Conservation (phyloP, 139 green algal species). For the Auxenochlorella protothecoides region DNA sequence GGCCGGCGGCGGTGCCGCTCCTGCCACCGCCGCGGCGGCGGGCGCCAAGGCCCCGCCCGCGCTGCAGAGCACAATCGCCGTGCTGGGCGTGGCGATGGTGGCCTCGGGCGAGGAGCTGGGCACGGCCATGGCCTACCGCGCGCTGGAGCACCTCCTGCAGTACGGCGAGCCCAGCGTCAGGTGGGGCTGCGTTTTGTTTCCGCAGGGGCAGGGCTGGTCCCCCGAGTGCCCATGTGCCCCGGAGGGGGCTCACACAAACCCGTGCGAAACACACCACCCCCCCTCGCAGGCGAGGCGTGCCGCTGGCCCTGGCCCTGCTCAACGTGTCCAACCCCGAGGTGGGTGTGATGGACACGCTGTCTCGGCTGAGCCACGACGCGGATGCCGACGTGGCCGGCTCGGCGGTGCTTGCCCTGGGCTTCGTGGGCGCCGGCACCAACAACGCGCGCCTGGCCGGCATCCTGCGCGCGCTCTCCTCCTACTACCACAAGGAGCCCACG, state of each 20-base stretch:
- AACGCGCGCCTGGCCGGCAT: conserved; percentile 78
- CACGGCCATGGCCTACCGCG: conserved; percentile 68
- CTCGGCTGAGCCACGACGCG: conserved; percentile 82
- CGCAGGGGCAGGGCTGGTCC: too few relatives aligned
- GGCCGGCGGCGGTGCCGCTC: too few relatives aligned
- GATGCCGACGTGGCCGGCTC: conserved; percentile 69
- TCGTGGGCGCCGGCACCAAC: conserved; percentile 95
- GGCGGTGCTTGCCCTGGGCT: conserved; percentile 78
- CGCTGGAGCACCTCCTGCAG: conserved; percentile 92
- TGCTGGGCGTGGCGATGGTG: conserved; percentile 84
- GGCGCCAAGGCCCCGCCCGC: too few relatives aligned
- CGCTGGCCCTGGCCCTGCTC: conserved; percentile 83
- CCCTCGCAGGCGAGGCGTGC: conserved; percentile 58
- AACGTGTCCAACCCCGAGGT: conserved; percentile 78
- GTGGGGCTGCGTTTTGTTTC: background rate
- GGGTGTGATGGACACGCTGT: conserved; percentile 81
- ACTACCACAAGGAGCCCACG: conserved; percentile 97
- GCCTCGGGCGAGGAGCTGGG: conserved; percentile 93
- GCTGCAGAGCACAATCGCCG: conserved; percentile 34
- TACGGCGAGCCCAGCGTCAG: conserved; percentile 54
- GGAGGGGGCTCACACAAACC: too few relatives aligned
- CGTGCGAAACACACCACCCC: too few relatives aligned
- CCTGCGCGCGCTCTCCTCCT: conserved; percentile 72
- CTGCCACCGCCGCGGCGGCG: too few relatives aligned
- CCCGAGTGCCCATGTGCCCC: too few relatives aligned